A percentile compares a stretch with the other conserved stretches of the same genome.
These are phyloP conservation scores for Alternaria burnsii DNA, from an alignment of 2,329 filamentous ascomycete genomes.

Conservation along the genomic window DNA sequence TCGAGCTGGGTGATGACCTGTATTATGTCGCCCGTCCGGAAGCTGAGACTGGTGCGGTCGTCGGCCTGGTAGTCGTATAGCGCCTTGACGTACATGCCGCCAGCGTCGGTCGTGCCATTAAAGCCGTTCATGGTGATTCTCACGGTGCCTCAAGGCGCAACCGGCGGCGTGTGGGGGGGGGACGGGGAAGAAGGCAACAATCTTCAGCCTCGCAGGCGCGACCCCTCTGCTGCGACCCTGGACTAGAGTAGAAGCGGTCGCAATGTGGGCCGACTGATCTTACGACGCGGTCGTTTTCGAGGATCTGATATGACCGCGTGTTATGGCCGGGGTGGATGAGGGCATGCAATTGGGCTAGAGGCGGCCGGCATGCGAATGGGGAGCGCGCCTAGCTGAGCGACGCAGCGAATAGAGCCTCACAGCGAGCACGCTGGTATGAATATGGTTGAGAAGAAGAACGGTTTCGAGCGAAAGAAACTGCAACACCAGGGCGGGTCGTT, in stretches of 20 bases:
- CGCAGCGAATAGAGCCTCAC: constrained; percentile 41
- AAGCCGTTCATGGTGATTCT: constrained; percentile 58
- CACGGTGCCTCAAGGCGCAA: constrained; percentile 19
- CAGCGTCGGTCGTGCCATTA: constrained; percentile 59
- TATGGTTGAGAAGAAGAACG: constrained; percentile 18
- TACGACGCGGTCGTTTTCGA: constrained; percentile 32
- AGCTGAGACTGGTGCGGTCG: constrained; percentile 95
- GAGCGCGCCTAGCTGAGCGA: constrained; percentile 35
- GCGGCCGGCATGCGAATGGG: constrained; percentile 46
- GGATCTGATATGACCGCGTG: constrained; percentile 35
- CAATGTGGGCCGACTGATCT: constrained; percentile 28
- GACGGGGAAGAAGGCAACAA: constrained; percentile 17
- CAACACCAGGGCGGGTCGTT: constrained; percentile 31
- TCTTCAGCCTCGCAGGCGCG: constrained; percentile 23
- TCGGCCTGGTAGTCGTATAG: constrained; percentile 97
- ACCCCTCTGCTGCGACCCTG: constrained; percentile 30
- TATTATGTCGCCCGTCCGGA: constrained; percentile 95
- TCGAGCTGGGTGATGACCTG: constrained; percentile 98
- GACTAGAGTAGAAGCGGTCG: constrained; percentile 22
- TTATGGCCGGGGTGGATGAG: constrained; percentile 39
- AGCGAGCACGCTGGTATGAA: constrained; percentile 24
- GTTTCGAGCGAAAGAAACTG: constrained; percentile 27
- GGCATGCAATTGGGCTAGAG: constrained; percentile 47
- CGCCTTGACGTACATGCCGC: constrained; percentile 85
- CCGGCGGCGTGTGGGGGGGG: constrained; percentile 17